Evolutionary conservation across 2,329 filamentous ascomycete genomes (phyloP).

Genomic region (Coniochaeta pulveracea): DNA sequence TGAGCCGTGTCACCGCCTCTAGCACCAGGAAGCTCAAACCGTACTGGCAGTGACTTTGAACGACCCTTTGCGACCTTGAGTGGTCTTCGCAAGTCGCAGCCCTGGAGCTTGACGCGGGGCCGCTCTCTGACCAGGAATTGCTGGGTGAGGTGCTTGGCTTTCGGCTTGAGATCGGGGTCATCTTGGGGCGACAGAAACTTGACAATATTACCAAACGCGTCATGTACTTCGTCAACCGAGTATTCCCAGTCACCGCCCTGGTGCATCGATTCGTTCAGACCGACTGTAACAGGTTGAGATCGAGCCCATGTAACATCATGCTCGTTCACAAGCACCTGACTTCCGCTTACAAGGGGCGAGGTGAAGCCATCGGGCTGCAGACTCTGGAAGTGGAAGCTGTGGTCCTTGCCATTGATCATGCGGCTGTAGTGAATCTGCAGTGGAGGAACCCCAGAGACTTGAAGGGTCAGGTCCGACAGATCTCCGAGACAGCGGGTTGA

Average conservation of each 20-base stretch:
- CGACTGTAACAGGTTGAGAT: constrained; percentile 62
- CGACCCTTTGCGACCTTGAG: constrained; percentile 74
- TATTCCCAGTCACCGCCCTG: constrained; percentile 77
- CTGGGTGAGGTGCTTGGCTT: constrained; percentile 56
- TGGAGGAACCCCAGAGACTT: constrained; percentile 81
- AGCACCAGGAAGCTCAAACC: constrained; percentile 52
- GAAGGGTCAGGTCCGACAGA: constrained; percentile 71
- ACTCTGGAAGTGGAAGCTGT: constrained; percentile 83
- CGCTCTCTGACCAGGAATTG: constrained; percentile 79
- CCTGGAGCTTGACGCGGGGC: constrained; percentile 58
- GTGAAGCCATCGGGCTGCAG: constrained; percentile 80
- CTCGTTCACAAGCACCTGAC: constrained; percentile 43
- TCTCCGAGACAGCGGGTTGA: constrained; percentile 73
- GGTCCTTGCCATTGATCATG: constrained; percentile 71
- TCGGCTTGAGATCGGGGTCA: constrained; percentile 53
- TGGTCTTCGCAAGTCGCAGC: constrained; percentile 70
- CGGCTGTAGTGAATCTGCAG: constrained; percentile 89
- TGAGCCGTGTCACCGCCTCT: constrained; percentile 53
- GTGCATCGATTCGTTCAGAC: constrained; percentile 81
- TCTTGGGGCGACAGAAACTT: constrained; percentile 59
- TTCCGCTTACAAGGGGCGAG: constrained; percentile 61
- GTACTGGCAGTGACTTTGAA: constrained; percentile 56
- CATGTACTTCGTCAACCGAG: constrained; percentile 80
- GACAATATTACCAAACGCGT: constrained; percentile 79
- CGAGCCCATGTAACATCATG: constrained; percentile 74